A percentile compares a stretch with the other conserved stretches of the same genome.
Evolutionary conservation across 352 stramenopile genomes (phyloP).

Genomic region (Globisporangium alternatum): DNA sequence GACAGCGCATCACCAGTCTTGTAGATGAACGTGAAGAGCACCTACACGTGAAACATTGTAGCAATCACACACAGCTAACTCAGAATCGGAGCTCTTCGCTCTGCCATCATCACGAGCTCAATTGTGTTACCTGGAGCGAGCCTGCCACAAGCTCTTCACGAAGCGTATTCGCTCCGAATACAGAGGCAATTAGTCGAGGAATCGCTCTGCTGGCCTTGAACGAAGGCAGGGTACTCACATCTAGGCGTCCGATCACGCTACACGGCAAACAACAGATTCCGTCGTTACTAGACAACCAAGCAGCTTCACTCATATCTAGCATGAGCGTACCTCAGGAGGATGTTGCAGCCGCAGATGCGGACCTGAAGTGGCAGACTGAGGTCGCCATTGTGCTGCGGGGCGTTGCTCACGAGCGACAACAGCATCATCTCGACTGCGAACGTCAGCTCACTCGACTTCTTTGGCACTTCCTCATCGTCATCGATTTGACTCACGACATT

Average conservation of each 20-base stretch:
- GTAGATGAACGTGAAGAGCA: slow-evolving; percentile 21
- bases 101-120: not conserved
- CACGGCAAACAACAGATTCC: not conserved
- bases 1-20: slow-evolving; percentile 10
- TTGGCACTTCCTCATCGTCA: not conserved
- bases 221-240: slow-evolving; percentile 4
- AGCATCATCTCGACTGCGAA: slow-evolving; percentile 15
- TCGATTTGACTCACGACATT: not conserved
- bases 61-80: not conserved
- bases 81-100: not conserved
- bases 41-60: not conserved
- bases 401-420: slow-evolving; percentile 16
- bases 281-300: not conserved
- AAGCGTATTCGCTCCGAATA: not conserved
- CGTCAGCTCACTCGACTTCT: slow-evolving; percentile 4
- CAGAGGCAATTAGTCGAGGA: not conserved
- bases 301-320: not conserved
- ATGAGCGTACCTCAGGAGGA: slow-evolving; percentile 48
- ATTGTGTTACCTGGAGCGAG: slow-evolving; percentile 14
- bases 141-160: slow-evolving; percentile 13
- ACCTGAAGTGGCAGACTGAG: slow-evolving; percentile 36
- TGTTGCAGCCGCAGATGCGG: slow-evolving; percentile 63
- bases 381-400: slow-evolving; percentile 16
- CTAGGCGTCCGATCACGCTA: slow-evolving; percentile 13
- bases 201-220: slow-evolving; percentile 12